A percentile compares a stretch with the other conserved stretches of the same genome.
These are phyloP conservation scores for Tephrocybe sp. DNA, from an alignment of 768 basidiomycete genomes.

Conservation along the genomic window DNA sequence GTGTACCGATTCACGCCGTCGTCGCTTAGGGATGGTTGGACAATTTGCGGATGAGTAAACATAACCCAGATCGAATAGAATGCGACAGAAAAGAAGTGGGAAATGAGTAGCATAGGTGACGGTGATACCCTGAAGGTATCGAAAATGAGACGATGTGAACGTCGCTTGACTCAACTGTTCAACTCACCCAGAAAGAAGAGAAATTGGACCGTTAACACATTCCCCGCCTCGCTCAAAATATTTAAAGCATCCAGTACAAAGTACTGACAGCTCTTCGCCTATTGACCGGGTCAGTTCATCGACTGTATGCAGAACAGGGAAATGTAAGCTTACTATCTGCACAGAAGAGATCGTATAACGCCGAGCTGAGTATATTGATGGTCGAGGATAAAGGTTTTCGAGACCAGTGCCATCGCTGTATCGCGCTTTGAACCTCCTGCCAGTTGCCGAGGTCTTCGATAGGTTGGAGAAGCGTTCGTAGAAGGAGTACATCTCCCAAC, in stretches of 20 bases:
- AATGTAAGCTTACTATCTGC: slow-evolving; percentile 71
- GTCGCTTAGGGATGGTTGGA: slow-evolving; percentile 30
- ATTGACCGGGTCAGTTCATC: background rate
- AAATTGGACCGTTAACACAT: slow-evolving; percentile 84
- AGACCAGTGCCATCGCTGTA: slow-evolving; percentile 81
- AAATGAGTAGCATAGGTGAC: slow-evolving; percentile 75
- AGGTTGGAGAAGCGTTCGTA: slow-evolving; percentile 57
- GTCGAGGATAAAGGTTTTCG: slow-evolving; percentile 85
- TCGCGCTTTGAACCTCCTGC: slow-evolving; percentile 44
- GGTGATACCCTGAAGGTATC: slow-evolving; percentile 67
- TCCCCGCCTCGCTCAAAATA: slow-evolving; percentile 95
- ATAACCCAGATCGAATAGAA: slow-evolving; percentile 92
- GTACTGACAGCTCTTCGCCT: slow-evolving; percentile 62
- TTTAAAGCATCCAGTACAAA: slow-evolving; percentile 89
- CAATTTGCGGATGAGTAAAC: slow-evolving; percentile 54
- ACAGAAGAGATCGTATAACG: slow-evolving; percentile 91
- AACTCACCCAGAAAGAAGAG: slow-evolving; percentile 81
- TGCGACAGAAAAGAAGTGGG: slow-evolving; percentile 95
- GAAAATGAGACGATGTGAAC: background rate
- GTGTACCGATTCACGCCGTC: slow-evolving; percentile 24
- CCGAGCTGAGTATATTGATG: slow-evolving; percentile 92
- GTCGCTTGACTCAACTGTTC: background rate
- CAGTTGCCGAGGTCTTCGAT: slow-evolving; percentile 47
- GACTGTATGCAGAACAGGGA: background rate
- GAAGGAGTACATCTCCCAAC: slow-evolving; percentile 76